Percentiles rank a stretch among this genome's conserved stretches.
phyloP scores from a whole-genome alignment of 805 yeast species.

The Candida alai region DNA sequence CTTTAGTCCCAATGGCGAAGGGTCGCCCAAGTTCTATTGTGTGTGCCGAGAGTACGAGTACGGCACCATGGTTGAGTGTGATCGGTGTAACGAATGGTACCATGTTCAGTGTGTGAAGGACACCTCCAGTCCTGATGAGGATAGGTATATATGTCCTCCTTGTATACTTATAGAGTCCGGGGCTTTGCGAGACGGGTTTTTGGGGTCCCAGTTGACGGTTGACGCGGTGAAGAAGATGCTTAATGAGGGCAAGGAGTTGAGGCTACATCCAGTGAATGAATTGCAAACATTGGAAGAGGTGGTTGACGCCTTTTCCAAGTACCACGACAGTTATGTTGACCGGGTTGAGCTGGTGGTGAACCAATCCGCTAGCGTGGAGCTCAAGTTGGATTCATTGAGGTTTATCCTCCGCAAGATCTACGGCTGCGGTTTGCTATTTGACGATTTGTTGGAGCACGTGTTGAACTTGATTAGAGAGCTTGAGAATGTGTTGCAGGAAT shows the following conservation, averaged over 20 bases:
- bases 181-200: slow-evolving; percentile 12
- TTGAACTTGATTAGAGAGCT: slow-evolving; percentile 16
- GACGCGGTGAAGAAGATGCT: slow-evolving; percentile 12
- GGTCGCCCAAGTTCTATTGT: slow-evolving; percentile 41
- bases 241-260: slow-evolving; percentile 13
- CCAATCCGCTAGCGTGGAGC: slow-evolving; percentile 5
- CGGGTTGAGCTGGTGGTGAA: slow-evolving; percentile 10
- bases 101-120: slow-evolving; percentile 55
- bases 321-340: slow-evolving; percentile 7
- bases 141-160: slow-evolving; percentile 27
- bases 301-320: slow-evolving; percentile 9
- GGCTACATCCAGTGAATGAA: slow-evolving; percentile 21
- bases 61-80: slow-evolving; percentile 69
- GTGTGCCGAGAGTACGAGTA: slow-evolving; percentile 58
- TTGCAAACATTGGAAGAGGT: slow-evolving; percentile 16
- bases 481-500: slow-evolving; percentile 6
- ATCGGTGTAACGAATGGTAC: slow-evolving; percentile 68
- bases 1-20: slow-evolving; percentile 10
- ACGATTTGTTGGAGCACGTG: slow-evolving; percentile 18
- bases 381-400: slow-evolving; percentile 20
- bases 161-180: slow-evolving; percentile 24
- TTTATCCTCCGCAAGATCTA: slow-evolving; percentile 27
- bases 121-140: slow-evolving; percentile 15
- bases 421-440: slow-evolving; percentile 25
- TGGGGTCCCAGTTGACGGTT: slow-evolving; percentile 14